These are phyloP conservation scores for Zymoseptoria crescenta DNA, from an alignment of 2,329 filamentous ascomycete genomes.

Conservation along the genomic window DNA sequence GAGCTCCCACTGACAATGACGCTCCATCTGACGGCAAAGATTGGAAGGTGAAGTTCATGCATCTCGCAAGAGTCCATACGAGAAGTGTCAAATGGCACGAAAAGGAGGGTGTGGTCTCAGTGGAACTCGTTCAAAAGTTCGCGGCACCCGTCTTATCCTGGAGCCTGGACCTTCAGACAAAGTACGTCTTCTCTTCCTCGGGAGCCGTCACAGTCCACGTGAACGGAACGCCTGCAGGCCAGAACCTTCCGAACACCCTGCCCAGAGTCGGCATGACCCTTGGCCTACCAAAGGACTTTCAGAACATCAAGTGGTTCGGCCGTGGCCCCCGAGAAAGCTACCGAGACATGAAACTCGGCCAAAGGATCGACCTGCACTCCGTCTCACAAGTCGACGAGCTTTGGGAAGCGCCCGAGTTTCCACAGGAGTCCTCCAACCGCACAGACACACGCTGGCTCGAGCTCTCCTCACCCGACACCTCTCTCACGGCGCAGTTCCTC, in stretches of 20 bases:
- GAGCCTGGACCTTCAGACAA: constrained; percentile 40
- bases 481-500: constrained; percentile 26
- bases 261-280: constrained; percentile 57
- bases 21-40: constrained; percentile 46
- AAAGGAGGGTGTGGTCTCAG: constrained; percentile 6
- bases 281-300: constrained; percentile 41
- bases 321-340: constrained; percentile 60
- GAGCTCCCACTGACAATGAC: constrained; percentile 60
- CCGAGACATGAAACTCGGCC: constrained; percentile 55
- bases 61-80: constrained; percentile 16
- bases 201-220: constrained; percentile 44
- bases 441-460: constrained; percentile 53
- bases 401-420: constrained; percentile 55
- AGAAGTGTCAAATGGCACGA: constrained; percentile 11
- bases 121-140: constrained; percentile 18
- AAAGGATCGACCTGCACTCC: constrained; percentile 38
- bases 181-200: constrained; percentile 44
- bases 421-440: constrained; percentile 60
- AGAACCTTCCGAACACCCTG: constrained; percentile 45
- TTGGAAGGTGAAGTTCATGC: constrained; percentile 39
- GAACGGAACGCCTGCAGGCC: constrained; percentile 30
- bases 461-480: constrained; percentile 11
- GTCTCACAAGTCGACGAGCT: constrained; percentile 40
- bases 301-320: constrained; percentile 52
- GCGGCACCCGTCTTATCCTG: constrained; percentile 56